Conservation (phyloP, 148 eudicot genomes). For the Rhododendron mucronatum region DNA sequence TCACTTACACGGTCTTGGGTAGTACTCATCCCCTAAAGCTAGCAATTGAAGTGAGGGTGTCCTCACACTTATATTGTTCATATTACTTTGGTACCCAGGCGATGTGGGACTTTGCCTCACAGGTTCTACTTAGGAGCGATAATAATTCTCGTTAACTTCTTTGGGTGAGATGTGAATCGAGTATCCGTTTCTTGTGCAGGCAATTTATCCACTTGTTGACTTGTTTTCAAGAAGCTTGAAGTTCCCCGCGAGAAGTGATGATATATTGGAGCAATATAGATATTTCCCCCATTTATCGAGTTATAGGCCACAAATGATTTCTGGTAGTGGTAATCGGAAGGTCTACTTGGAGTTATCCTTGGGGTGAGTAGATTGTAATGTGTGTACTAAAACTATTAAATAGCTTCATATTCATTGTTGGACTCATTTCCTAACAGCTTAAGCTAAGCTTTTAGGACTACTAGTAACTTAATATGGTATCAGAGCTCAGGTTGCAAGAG, state of each 20-base stretch:
- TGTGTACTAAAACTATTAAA: background rate
- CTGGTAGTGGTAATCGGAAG: constrained; percentile 48
- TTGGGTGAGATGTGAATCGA: constrained; percentile 5
- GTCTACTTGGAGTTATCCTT: constrained; percentile 66
- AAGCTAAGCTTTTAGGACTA: too few species aligned
- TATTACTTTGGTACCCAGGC: too few species aligned
- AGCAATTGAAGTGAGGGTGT: too few species aligned
- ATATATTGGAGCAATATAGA: constrained; percentile 44
- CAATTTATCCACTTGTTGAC: constrained; percentile 58
- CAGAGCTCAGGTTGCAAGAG: too few species aligned
- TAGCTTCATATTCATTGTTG: too few species aligned
- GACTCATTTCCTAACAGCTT: too few species aligned
- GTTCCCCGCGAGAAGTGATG: constrained; percentile 50
- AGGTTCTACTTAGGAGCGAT: background rate
- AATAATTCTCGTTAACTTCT: background rate
- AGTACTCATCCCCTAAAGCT: too few species aligned
- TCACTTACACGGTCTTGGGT: too few species aligned
- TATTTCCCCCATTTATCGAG: constrained; percentile 60
- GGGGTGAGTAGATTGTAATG: constrained; percentile 49
- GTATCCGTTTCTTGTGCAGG: constrained; percentile 46
- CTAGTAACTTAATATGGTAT: too few species aligned
- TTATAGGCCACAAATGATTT: constrained; percentile 39
- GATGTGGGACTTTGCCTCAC: too few species aligned
- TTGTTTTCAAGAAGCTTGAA: constrained; percentile 74
- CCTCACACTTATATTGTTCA: too few species aligned